Evolutionary conservation across 108 stramenopile genomes (phyloP), one percentile per base, ranked within the genome.

Genomic region (Fragilariopsis cylindrus): DNA sequence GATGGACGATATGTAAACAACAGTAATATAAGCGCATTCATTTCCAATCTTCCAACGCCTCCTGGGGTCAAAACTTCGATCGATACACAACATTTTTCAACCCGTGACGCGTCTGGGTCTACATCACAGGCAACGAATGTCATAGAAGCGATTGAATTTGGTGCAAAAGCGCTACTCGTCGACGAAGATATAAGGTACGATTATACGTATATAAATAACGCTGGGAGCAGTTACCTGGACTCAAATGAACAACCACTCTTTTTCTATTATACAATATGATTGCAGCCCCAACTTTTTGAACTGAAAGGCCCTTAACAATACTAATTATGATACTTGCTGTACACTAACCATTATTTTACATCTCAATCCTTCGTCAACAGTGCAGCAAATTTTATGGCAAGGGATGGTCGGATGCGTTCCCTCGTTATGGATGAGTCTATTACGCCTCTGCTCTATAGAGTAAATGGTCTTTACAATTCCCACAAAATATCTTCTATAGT

Each of bases 401-500:
- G 98, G 44, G 98, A 98, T 75, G 88, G 86, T 49, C 88, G 96
- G 81, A 98, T 98, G 98, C 87, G 91, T 84, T 70, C 85, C 62
- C 90, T 98, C 7, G 97, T 98, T 4, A 82, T 95, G 46, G 94
- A 96, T 72, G 98, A 98, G 78, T 96, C 97, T 7, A 98, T 98
- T 71, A 97, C 95, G 11, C 98, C 98, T 4, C 97, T 98, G 81
- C 85, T 98, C 53, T 74, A 84, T 57, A 81, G 91, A 55, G 95
- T 96, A 13, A 84, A 90, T 45, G 87, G 91, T 39, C 88, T 98
- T 15, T 91, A 84, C 75, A 79, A 90, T 63, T 75, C 90, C 18
- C 75, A 86, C 21, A 87, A 86, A 43, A 86, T 98, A 6, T 95
- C 93, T 6, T 89, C 95, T 2, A 82, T 98, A 62, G 80, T 98